A percentile compares a stretch with the other conserved stretches of the same genome.
Conservation (phyloP, 768 basidiomycete genomes). For the Mycena vulgaris region DNA sequence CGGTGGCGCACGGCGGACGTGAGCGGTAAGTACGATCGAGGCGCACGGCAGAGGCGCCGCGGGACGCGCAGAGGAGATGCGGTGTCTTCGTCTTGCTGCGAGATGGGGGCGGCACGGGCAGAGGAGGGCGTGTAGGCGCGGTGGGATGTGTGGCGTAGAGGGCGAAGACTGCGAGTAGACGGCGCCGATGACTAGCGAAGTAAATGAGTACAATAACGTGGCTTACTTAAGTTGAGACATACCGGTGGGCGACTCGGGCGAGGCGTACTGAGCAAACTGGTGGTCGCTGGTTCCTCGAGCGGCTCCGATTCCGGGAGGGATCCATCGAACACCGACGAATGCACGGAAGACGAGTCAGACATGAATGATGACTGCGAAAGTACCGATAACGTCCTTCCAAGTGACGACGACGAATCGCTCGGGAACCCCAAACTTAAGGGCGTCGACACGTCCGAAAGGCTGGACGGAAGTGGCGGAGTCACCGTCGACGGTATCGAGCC, state of each 20-base stretch:
- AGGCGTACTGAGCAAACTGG: constrained; percentile 38
- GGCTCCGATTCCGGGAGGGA: constrained; percentile 13
- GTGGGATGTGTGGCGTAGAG: too few relatives aligned
- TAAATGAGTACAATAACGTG: constrained; percentile 7
- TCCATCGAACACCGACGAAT: not conserved
- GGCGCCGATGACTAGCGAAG: constrained; percentile 45
- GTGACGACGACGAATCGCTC: constrained; percentile 25
- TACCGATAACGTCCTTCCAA: constrained; percentile 32
- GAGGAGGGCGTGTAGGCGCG: too few relatives aligned
- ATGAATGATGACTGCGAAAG: constrained; percentile 34
- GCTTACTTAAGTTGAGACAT: constrained; percentile 21
- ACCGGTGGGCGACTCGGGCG: constrained; percentile 46
- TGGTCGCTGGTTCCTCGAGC: constrained; percentile 23
- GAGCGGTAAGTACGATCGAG: too few relatives aligned
- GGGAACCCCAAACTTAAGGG: constrained; percentile 30
- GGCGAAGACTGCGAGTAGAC: constrained; percentile 49
- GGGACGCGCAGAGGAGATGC: too few relatives aligned
- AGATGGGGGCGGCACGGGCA: too few relatives aligned
- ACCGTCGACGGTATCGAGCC: constrained; percentile 48
- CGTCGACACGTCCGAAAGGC: constrained; percentile 35
- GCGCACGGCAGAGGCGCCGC: too few relatives aligned
- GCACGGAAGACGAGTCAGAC: constrained; percentile 24
- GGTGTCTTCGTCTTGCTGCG: too few relatives aligned
- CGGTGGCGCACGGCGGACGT: too few relatives aligned
- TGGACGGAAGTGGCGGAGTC: constrained; percentile 45